Evolutionary conservation across 2,329 filamentous ascomycete species (phyloP), one percentile per base, ranked within the genome.

Genomic region (Fusarium fujikuroi): DNA sequence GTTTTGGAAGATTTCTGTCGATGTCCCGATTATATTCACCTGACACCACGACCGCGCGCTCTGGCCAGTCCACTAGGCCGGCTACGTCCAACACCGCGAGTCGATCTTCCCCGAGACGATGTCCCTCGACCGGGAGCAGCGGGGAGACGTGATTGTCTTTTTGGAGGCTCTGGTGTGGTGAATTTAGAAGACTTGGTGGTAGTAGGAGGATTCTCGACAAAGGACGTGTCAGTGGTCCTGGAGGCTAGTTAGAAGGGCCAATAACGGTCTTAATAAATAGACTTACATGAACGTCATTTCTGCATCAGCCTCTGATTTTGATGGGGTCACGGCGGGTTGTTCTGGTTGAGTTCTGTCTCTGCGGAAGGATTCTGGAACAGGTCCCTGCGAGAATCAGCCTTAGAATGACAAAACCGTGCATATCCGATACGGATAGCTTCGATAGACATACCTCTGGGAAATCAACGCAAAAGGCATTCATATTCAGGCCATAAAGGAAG

Each of bases 401-500:
- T 49, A 53, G 21, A 44, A 56, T 43, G 36, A 53, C 36, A 54
- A 43, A 10, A 7, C 39, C 39, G 14, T 46, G 37, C 19, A 44
- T 57, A 18, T 36, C 28, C n/a, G 7, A 60, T 9, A 18, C 7
- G 25, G 25, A 47, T 46, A 37, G 18, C 53, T 10, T 36, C 34
- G 57, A 61, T 59, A 53, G 28, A 63, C 80, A 58, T 84, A 95
- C 95, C 90, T 99, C 96, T 0, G 95, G 93, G 74, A 98, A 99
- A 81, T 99, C 96, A 37, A 98, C 95, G 81, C 95, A 98, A 81
- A 98, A 99, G 3, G 96, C 96, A 82, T 98, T 98, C 95, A 99
- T 98, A 80, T 98, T 98, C 80, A 99, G 83, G 4, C 96, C 96
- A 78, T 98, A 99, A 50, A 99, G 84, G 78, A 99, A 98, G 76